A percentile compares a stretch with the other conserved stretches of the same genome.
These are phyloP conservation scores for Vitis hybrid DNA, from an alignment of 177 flowering plant species.

Conservation along the genomic window DNA sequence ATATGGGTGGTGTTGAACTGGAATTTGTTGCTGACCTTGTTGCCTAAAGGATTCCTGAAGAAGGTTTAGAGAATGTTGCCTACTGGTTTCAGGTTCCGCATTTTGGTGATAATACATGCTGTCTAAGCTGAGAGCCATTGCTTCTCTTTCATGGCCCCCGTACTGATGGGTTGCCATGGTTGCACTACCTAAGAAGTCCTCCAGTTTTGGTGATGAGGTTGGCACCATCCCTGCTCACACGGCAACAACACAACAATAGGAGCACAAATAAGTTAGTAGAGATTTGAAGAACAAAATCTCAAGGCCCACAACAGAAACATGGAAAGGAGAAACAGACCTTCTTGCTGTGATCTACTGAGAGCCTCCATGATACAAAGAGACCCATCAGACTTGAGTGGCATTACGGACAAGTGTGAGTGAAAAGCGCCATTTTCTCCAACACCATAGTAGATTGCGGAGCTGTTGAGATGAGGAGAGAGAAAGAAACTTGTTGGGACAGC, in stretches of 20 bases:
- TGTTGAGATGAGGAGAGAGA: constrained; percentile 38
- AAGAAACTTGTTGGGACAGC: constrained; percentile 45
- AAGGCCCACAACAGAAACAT: not conserved
- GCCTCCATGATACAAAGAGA: constrained; percentile 94
- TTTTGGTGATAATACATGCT: constrained; percentile 49
- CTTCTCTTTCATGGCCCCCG: constrained; percentile 32
- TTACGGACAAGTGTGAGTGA: constrained; percentile 60
- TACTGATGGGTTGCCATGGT: constrained; percentile 35
- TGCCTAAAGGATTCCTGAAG: constrained; percentile 30
- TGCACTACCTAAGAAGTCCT: constrained; percentile 67
- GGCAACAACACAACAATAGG: not conserved
- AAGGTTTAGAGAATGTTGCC: constrained; percentile 24
- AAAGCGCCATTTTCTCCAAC: constrained; percentile 43
- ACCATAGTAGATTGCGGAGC: constrained; percentile 47
- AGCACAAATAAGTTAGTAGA: constrained; percentile 2
- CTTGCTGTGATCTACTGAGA: constrained; percentile 56
- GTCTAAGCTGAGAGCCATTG: constrained; percentile 58
- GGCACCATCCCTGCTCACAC: constrained; percentile 42
- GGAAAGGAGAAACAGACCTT: constrained; percentile 40
- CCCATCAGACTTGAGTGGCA: constrained; percentile 97
- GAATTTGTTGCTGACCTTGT: constrained; percentile 29
- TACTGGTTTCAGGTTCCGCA: constrained; percentile 19
- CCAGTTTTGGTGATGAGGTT: constrained; percentile 60
- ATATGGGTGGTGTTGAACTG: constrained; percentile 27
- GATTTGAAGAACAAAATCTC: not conserved